Percentiles rank a stretch among this genome's conserved stretches.
phyloP scores from a whole-genome alignment of 2,329 filamentous ascomycete species.

The Trichoderma sp. region DNA sequence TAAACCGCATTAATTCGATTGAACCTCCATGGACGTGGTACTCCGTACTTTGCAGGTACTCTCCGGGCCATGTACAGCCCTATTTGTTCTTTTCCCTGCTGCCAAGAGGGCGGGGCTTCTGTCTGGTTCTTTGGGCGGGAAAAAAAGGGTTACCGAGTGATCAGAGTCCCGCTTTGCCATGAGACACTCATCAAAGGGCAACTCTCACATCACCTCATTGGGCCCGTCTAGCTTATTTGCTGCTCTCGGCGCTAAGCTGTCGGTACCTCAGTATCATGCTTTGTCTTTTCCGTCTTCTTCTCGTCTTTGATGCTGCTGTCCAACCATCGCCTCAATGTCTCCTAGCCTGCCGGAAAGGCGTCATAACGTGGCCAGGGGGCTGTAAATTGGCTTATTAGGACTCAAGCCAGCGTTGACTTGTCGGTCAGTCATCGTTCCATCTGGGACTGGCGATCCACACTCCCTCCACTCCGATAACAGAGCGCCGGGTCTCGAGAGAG shows the following conservation, averaged over 20 bases:
- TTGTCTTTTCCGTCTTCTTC: background rate
- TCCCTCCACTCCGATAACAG: constrained; percentile 11
- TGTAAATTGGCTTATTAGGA: constrained; percentile 18
- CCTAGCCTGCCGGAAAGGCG: constrained; percentile 1
- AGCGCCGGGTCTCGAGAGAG: background rate
- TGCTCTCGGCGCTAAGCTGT: constrained; percentile 7
- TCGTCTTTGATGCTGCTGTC: background rate
- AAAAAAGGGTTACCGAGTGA: constrained; percentile 21
- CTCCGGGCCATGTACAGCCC: background rate
- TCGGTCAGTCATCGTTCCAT: constrained; percentile 20
- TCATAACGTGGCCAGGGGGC: constrained; percentile 18
- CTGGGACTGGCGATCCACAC: constrained; percentile 5
- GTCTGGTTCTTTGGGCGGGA: background rate
- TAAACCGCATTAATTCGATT: background rate
- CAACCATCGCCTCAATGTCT: background rate
- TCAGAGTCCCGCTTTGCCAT: constrained; percentile 21
- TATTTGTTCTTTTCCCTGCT: constrained; percentile 14
- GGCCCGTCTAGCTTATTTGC: constrained; percentile 5
- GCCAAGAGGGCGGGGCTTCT: constrained; percentile 11
- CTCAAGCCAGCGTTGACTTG: constrained; percentile 6
- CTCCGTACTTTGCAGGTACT: background rate
- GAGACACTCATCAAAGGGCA: constrained; percentile 18
- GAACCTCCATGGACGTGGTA: background rate
- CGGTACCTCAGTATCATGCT: background rate
- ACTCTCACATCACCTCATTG: background rate